Base-by-base conservation (phyloP, 768 basidiomycete species). In the Lyophyllum atratum region DNA sequence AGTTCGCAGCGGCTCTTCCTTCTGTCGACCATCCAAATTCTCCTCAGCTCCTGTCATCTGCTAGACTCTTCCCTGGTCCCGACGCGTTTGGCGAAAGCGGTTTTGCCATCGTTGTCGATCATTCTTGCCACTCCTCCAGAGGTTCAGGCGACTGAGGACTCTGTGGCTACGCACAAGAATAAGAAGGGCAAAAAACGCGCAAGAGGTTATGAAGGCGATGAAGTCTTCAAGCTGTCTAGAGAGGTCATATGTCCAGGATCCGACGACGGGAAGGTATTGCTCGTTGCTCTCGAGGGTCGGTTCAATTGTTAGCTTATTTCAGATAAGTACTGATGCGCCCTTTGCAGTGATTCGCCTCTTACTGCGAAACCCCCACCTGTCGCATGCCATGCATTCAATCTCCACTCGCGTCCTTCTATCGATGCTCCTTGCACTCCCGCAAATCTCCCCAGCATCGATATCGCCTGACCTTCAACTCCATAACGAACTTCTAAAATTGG, bases 131-230 rank as follows among this genome's bases (percentile, higher is more conserved):
- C 69, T 4, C 70, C 75, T 24, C 56, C 75, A 3, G 75, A 77
- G 9, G 58, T 62, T 9, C 66, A 72, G 33, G 50, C 55, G 21
- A 44, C 53, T 24, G 66, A 64, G 1, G 62, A 69, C 37, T 63
- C 56, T 12, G 58, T 64, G 40, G 63, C 61, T 2, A 54, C 62
- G 45, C 72, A 63, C 12, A 76, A 72, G 56, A 74, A 65, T 14
- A 84, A 76, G 66, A 85, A 84, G 63, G 81, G 83, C 53, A 92
- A 85, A 68, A 93, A 90, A 68, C 77, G 87, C 45, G 78, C 80
- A 19, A 81, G 85, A 21, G 85, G 79, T 12, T 92, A 85, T 60
- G 89, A 93, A 69, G 89, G 84, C 10, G 90, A 90, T 52, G 90
- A 89, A 64, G 72, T 88, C 5, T 85, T 94, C 70, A 83, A 80